phyloP scores from a whole-genome alignment of 371 early-diverging fungal species.

The Actinomortierella wolfii region DNA sequence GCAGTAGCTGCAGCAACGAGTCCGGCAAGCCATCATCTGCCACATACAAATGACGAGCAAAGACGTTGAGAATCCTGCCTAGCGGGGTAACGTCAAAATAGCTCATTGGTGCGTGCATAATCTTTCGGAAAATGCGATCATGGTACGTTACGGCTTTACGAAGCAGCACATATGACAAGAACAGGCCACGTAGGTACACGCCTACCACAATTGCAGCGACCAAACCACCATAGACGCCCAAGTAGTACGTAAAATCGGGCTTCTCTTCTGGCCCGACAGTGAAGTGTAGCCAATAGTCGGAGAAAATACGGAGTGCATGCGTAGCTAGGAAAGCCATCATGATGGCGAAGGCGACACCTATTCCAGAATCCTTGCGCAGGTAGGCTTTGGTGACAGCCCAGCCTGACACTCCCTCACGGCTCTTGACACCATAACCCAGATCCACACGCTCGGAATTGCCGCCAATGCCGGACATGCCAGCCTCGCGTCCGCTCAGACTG shows the following conservation, averaged over 20 bases:
- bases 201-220: constrained; percentile 51
- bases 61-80: constrained; percentile 75
- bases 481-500: constrained; percentile 52
- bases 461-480: constrained; percentile 15
- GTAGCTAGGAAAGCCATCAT: constrained; percentile 26
- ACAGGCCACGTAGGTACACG: constrained; percentile 49
- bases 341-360: constrained; percentile 24
- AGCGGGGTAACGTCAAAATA: constrained; percentile 82
- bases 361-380: constrained; percentile 38
- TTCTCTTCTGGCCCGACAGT: constrained; percentile 23
- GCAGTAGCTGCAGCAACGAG: constrained; percentile 45
- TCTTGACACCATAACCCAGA: constrained; percentile 40
- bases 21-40: constrained; percentile 70
- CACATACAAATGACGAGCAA: constrained; percentile 73
- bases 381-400: constrained; percentile 45
- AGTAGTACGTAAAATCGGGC: constrained; percentile 30
- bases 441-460: constrained; percentile 37
- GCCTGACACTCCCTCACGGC: constrained; percentile 45
- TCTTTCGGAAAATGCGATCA: constrained; percentile 52
- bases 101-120: constrained; percentile 72
- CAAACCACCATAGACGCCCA: constrained; percentile 54
- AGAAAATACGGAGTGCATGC: constrained; percentile 37
- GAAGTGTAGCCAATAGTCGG: constrained; percentile 47
- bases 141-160: constrained; percentile 55
- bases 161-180: constrained; percentile 48